Evolutionary conservation across 2,329 filamentous ascomycete species (phyloP), one percentile per base, ranked within the genome.

Genomic region (Aspergillus viridinutans): DNA sequence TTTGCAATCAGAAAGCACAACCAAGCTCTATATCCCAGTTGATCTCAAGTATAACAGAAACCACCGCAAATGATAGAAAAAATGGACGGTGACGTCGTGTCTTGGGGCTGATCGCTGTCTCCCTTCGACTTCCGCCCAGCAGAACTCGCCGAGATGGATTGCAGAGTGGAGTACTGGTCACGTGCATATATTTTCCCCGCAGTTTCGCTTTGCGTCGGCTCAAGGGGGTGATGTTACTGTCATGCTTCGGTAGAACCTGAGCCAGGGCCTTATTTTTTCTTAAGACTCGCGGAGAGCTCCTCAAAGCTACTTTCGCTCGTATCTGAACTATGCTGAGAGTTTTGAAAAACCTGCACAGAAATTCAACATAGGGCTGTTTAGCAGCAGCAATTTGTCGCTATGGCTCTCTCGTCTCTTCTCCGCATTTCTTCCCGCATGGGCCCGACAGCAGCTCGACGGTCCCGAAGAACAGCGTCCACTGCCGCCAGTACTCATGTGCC

Each of bases 331-430:
- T 64, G 61, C 60, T n/a, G 54, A 6, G 40, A 25, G 10, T 42
- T n/a, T 12, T 25, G n/a, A 49, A 53, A 40, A 25, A 42, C 29
- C 17, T 35, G 52, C 45, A 48, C 26, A 53, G 59, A 52, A 55
- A 49, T 59, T 64, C 57, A 55, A 17, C 35, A 40, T 53, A 47
- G 14, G 14, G 20, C 43, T 49, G 21, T 57, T 45, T 49, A 53
- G 48, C n/a, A 42, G 40, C 51, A 35, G 29, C 43, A 35, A 48
- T 54, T 43, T 17, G 29, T 38, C 52, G 60, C 62, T 61, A 74
- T 75, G 72, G 65, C 72, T 47, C 64, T 74, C 55, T 72, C 72
- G 47, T 68, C 72, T 38, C 64, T 74, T 72, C 72, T 74, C 72
- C 72, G 72, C 71, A 74, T 71, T 58, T 64, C 69, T 55, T 66